phyloP scores from a whole-genome alignment of 805 yeast genomes.

The Kuraishia borneana region DNA sequence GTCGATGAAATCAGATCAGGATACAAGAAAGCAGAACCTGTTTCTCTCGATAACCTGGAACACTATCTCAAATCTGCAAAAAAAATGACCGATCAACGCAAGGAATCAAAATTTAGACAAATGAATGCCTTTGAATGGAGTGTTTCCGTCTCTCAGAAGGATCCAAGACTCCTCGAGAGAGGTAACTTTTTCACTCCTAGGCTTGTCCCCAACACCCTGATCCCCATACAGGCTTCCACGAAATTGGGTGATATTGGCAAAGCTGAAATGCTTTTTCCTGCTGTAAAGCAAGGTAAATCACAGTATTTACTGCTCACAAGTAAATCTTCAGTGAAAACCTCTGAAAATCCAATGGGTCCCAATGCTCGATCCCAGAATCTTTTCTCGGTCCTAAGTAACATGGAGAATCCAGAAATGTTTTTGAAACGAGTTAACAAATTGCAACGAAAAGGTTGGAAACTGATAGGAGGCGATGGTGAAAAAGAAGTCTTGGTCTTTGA shows the following conservation, averaged over 20 bases:
- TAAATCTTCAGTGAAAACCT: slow-evolving; percentile 20
- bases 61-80: slow-evolving; percentile 31
- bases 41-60: slow-evolving; percentile 19
- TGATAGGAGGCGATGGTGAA: slow-evolving; percentile 39
- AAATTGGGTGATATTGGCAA: not conserved
- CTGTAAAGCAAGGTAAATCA: slow-evolving; percentile 3
- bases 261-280: slow-evolving; percentile 11
- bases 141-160: slow-evolving; percentile 16
- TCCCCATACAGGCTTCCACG: slow-evolving; percentile 6
- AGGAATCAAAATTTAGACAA: slow-evolving; percentile 34
- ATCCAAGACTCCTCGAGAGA: slow-evolving; percentile 28
- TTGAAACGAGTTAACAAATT: slow-evolving; percentile 27
- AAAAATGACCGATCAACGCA: slow-evolving; percentile 22
- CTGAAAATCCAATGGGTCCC: slow-evolving; percentile 27
- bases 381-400: slow-evolving; percentile 24
- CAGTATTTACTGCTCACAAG: slow-evolving; percentile 11
- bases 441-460: slow-evolving; percentile 36
- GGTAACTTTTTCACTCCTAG: slow-evolving; percentile 36
- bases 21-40: slow-evolving; percentile 1
- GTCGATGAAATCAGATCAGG: not conserved
- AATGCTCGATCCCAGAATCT: slow-evolving; percentile 27
- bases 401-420: slow-evolving; percentile 26
- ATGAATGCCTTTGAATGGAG: slow-evolving; percentile 44
- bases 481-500: slow-evolving; percentile 28
- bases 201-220: slow-evolving; percentile 18